These are phyloP conservation scores for Blastocystis sp. DNA, from an alignment of 352 stramenopile genomes.

Conservation along the genomic window DNA sequence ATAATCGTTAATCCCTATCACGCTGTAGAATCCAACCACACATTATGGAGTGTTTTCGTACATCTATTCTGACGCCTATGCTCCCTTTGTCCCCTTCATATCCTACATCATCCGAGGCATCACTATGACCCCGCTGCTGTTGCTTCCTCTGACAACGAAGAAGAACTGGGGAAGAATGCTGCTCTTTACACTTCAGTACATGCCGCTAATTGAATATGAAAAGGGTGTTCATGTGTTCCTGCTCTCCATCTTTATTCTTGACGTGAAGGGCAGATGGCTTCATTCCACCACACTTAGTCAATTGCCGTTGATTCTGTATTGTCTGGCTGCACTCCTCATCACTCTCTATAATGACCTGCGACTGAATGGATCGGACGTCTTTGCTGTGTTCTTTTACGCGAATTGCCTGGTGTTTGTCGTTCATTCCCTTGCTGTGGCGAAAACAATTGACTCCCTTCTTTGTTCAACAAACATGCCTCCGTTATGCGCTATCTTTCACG, in stretches of 20 bases:
- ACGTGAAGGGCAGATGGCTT: neutral
- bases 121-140: neutral
- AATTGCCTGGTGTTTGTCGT: slow-evolving; percentile 9
- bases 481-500: neutral
- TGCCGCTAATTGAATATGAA: slow-evolving; percentile 24
- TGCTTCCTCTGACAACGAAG: neutral
- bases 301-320: neutral
- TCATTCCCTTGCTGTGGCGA: neutral
- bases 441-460: neutral
- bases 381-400: slow-evolving; percentile 19
- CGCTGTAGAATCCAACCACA: neutral
- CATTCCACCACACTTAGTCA: too few relatives aligned
- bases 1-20: too few relatives aligned
- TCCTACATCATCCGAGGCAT: neutral
- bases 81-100: neutral
- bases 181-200: neutral
- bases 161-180: neutral
- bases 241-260: neutral
- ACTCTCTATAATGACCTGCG: slow-evolving; percentile 47
- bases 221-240: neutral
- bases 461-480: too few relatives aligned
- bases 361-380: slow-evolving; percentile 38
- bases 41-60: slow-evolving; percentile 40
- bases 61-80: neutral
- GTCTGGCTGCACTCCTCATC: neutral